Percentiles rank a stretch among this genome's conserved stretches.
Evolutionary conservation across 257 asterid species (phyloP).

Genomic region (Rhazya stricta): DNA sequence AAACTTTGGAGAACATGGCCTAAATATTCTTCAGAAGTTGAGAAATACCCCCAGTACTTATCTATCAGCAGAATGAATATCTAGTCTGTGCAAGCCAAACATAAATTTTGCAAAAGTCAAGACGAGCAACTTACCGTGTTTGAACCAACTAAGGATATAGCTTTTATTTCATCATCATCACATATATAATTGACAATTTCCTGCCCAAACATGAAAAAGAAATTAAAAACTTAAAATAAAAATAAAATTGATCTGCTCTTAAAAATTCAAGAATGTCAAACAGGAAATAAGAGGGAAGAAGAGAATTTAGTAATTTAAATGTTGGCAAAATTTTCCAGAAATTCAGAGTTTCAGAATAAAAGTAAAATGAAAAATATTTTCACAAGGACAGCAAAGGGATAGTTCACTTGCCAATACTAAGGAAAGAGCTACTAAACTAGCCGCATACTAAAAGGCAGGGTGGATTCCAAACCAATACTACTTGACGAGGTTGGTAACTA

Average conservation of each 20-base stretch:
- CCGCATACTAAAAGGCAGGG: background rate
- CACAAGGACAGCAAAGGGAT: background rate
- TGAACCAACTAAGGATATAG: constrained; percentile 37
- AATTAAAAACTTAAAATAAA: background rate
- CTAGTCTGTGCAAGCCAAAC: background rate
- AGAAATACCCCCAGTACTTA: background rate
- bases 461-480: background rate
- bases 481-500: background rate
- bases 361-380: background rate
- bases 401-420: background rate
- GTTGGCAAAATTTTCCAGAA: background rate
- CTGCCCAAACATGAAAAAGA: constrained; percentile 19
- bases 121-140: constrained; percentile 25
- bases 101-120: constrained; percentile 7
- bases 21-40: background rate
- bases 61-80: background rate
- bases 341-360: background rate
- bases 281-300: background rate
- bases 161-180: constrained; percentile 41
- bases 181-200: constrained; percentile 35
- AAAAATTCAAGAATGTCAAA: background rate
- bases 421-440: background rate
- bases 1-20: too few relatives aligned
- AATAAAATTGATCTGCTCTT: background rate
- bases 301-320: background rate